Evolutionary conservation across 352 stramenopile genomes (phyloP).

Genomic region (Phytophthora pseudosyringae): DNA sequence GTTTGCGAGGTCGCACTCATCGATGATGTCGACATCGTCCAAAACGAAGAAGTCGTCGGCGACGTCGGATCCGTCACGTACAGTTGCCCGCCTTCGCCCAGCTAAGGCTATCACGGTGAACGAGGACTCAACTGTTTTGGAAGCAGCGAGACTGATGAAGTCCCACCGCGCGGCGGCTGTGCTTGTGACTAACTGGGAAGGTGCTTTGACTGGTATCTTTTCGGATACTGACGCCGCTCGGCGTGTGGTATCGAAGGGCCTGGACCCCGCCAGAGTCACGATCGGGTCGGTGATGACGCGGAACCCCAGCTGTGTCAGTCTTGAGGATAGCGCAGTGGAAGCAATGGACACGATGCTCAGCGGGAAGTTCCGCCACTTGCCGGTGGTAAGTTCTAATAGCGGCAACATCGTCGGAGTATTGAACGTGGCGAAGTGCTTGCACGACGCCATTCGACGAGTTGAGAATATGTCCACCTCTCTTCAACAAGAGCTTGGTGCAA

Average conservation of each 20-base stretch:
- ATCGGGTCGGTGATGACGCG: constrained; percentile 87
- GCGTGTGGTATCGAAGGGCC: constrained; percentile 77
- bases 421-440: constrained; percentile 98
- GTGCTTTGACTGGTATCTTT: constrained; percentile 94
- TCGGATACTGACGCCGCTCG: constrained; percentile 92
- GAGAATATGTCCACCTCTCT: constrained; percentile 88
- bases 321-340: constrained; percentile 84
- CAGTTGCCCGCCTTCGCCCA: constrained; percentile 78
- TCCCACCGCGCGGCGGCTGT: constrained; percentile 92
- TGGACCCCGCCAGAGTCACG: constrained; percentile 71
- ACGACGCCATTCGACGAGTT: constrained; percentile 98
- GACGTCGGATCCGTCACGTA: constrained; percentile 64
- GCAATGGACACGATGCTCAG: constrained; percentile 89
- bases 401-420: constrained; percentile 94
- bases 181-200: constrained; percentile 89
- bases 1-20: constrained; percentile 79
- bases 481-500: constrained; percentile 80
- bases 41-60: constrained; percentile 68
- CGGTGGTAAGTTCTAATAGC: constrained; percentile 88
- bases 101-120: constrained; percentile 91
- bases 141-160: constrained; percentile 92
- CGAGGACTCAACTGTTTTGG: constrained; percentile 80
- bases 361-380: constrained; percentile 96
- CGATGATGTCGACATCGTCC: constrained; percentile 79
- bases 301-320: constrained; percentile 82